Conservation (phyloP, 1,139 yeast genomes). For the Pichia sp. region DNA sequence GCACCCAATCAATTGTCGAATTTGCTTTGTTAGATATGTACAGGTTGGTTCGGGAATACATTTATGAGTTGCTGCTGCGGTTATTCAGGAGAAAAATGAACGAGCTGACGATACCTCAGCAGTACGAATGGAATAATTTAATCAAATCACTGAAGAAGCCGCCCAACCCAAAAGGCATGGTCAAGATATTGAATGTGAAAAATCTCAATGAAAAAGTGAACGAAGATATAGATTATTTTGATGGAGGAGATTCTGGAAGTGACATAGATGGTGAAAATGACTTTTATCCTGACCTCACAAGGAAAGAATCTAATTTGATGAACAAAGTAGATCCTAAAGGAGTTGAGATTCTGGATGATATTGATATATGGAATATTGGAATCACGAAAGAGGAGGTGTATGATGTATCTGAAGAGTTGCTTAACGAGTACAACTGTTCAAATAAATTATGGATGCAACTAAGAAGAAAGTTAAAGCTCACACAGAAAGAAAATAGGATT, state of each 20-base stretch:
- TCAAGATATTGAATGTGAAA: constrained; percentile 4
- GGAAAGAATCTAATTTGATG: background rate
- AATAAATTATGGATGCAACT: background rate
- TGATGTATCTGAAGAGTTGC: constrained; percentile 1
- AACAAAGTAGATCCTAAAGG: constrained; percentile 5
- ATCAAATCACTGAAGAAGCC: constrained; percentile 2
- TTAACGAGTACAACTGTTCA: background rate
- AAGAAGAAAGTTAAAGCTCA: background rate
- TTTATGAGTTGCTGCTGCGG: constrained; percentile 3
- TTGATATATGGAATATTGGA: constrained; percentile 10
- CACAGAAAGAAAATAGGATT: background rate
- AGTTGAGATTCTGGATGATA: background rate
- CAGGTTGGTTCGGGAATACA: constrained; percentile 1
- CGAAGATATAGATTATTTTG: constrained; percentile 13
- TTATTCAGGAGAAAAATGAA: constrained; percentile 8
- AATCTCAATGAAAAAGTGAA: background rate
- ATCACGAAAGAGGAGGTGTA: constrained; percentile 8
- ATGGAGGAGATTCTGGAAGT: constrained; percentile 7
- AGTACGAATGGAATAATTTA: constrained; percentile 7
- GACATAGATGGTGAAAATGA: constrained; percentile 16
- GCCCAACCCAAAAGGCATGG: constrained; percentile 6
- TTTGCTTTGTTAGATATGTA: constrained; percentile 4
- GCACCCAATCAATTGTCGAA: background rate
- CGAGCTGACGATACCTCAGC: constrained; percentile 3
- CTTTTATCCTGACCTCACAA: constrained; percentile 1